Base-by-base conservation (phyloP, 441 rosid species). In the Gossypium davidsonii region DNA sequence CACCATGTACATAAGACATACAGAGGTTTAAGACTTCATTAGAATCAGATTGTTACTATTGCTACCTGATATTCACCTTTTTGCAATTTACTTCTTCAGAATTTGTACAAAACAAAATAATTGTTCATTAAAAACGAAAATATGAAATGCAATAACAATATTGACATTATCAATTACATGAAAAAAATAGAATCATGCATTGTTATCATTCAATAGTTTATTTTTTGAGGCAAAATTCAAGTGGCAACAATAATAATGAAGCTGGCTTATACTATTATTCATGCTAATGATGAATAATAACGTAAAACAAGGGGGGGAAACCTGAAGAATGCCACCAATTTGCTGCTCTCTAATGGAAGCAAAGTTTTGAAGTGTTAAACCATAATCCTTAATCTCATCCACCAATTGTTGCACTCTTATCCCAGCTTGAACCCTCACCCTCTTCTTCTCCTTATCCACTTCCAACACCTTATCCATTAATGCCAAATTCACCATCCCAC, bases 311-410 rank as follows among this genome's bases (percentile, higher is more conserved):
- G 25, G 15, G 26, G 44, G 7, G 14, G 31, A 73, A 74, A 90
- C 91, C 94, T 88, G 91, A 78, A 94, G 74, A 82, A 95, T 91
- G 79, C 99, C 99, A 79, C 98, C 98, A 81, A 94, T 90, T 83
- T 94, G 98, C 86, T 91, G 99, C 82, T 92, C 98, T 83, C 98
- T 86, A 71, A 92, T 94, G 75, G 97, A 94, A 2, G 98, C 96
- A 70, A 91, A 92, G 77, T 92, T 94, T 89, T 94, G 96, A 73
- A 91, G 86, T 76, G 99, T 94, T 60, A 94, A 75, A 3, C 91
- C 94, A 81, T 82, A 74, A 2, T 89, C 92, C 78, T 91, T 88
- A 71, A 91, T 89, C 70, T 86, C 92, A 77, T 92, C 97, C 48
- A 92, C 97, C 74, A 92, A 77, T 72, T 86, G 85, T 85, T 92